Conservation (phyloP, 2,329 filamentous ascomycete genomes). For the Exophiala sp. region DNA sequence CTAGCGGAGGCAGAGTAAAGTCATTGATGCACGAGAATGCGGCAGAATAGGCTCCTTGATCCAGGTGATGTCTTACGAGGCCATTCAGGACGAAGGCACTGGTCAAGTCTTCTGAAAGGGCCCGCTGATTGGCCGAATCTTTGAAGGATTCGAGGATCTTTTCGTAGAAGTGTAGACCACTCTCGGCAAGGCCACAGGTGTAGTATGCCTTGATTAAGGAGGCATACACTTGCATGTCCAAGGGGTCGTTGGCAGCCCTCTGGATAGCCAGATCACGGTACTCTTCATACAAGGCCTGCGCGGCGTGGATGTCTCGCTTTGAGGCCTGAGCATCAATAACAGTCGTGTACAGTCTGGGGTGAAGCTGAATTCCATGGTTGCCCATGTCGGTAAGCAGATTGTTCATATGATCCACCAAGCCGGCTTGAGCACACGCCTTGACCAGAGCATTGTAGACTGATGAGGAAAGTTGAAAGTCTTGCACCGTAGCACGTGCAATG, state of each 20-base stretch:
- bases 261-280: constrained; percentile 79
- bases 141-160: constrained; percentile 61
- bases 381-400: constrained; percentile 91
- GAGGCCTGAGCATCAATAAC: constrained; percentile 94
- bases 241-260: constrained; percentile 59
- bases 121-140: constrained; percentile 42
- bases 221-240: constrained; percentile 81
- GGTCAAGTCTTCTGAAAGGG: constrained; percentile 60
- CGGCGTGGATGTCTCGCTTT: constrained; percentile 73
- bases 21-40: constrained; percentile 18
- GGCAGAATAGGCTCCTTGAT: constrained; percentile 32
- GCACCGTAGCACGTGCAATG: constrained; percentile 59
- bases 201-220: constrained; percentile 88
- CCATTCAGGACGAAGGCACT: constrained; percentile 66
- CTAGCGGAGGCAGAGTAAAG: constrained; percentile 47
- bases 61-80: constrained; percentile 71
- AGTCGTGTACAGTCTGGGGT: constrained; percentile 74
- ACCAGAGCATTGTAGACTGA: constrained; percentile 83
- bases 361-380: constrained; percentile 63
- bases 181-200: constrained; percentile 69
- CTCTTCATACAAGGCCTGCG: constrained; percentile 91
- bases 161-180: constrained; percentile 77
- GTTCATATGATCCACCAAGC: constrained; percentile 81
- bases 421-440: constrained; percentile 75
- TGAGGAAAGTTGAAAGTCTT: constrained; percentile 62